These are phyloP conservation scores for Chenopodium berlandieri DNA, from an alignment of 148 eudicot genomes.

Conservation along the genomic window DNA sequence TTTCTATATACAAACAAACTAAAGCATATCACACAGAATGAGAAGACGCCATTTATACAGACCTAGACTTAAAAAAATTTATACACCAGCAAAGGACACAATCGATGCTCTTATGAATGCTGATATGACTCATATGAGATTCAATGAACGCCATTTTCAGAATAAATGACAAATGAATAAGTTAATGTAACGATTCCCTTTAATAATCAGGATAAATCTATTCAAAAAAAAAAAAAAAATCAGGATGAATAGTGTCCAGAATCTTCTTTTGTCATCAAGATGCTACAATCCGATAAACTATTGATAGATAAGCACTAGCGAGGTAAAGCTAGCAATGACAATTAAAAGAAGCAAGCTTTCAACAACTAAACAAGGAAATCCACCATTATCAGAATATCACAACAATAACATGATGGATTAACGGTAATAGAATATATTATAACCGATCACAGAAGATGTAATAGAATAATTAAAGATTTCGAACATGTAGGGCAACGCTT, in stretches of 20 bases:
- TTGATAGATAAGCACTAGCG: background rate
- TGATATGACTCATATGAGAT: background rate
- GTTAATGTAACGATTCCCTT: background rate
- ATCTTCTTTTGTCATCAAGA: background rate
- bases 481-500: conserved; percentile 1
- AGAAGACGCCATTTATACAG: background rate
- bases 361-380: conserved; percentile 4
- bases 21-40: background rate
- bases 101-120: background rate
- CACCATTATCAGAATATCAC: conserved; percentile 2
- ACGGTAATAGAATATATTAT: background rate
- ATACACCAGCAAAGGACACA: background rate
- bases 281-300: background rate
- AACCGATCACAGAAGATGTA: background rate
- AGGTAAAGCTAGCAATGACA: background rate
- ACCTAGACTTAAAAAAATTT: background rate
- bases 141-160: background rate
- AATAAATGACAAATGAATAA: background rate
- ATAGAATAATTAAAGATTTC: conserved; percentile 20
- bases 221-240: too few relatives aligned
- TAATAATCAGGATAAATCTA: too few relatives aligned
- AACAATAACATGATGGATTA: conserved; percentile 10
- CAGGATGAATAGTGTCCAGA: background rate
- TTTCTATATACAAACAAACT: background rate
- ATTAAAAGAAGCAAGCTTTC: background rate